Evolutionary conservation across 768 basidiomycete genomes (phyloP).

Genomic region (Phlebiopsis flavidoalba): DNA sequence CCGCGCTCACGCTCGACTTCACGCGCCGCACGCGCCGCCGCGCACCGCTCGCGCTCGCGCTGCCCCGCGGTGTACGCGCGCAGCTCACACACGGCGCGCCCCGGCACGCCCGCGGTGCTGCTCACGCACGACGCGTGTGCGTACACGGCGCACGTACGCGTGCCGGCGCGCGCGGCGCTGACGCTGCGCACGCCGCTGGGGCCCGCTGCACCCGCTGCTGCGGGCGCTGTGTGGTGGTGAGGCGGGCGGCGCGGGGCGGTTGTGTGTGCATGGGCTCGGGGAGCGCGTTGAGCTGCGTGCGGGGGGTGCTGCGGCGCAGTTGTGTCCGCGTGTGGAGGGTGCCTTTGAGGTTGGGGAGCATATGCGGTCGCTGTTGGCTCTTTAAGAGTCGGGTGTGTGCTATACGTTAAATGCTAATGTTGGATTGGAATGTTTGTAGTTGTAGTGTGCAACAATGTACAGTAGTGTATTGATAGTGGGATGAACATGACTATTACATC

Average conservation of each 20-base stretch:
- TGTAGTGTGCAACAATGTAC: neutral
- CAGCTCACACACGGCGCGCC: neutral
- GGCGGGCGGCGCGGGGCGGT: neutral
- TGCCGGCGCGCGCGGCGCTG: neutral
- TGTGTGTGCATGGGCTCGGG: neutral
- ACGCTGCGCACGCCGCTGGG: neutral
- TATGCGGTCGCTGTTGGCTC: neutral
- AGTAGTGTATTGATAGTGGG: neutral
- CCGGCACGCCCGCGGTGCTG: neutral
- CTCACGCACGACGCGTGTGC: neutral
- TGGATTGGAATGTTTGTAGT: neutral
- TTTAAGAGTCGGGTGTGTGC: neutral
- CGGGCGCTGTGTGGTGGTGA: neutral
- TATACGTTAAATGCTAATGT: neutral
- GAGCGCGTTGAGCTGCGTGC: neutral
- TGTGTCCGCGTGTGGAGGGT: neutral
- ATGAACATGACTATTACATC: too few relatives aligned
- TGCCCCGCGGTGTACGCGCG: neutral
- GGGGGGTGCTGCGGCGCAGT: neutral
- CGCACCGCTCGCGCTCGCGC: neutral
- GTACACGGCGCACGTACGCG: neutral
- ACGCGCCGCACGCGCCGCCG: neutral
- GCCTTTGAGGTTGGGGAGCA: neutral
- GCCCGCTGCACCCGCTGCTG: neutral
- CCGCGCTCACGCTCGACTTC: neutral